A percentile compares a stretch with the other conserved stretches of the same genome.
phyloP scores from a whole-genome alignment of 2,329 filamentous ascomycete species.

The Colletotrichum paranaense region DNA sequence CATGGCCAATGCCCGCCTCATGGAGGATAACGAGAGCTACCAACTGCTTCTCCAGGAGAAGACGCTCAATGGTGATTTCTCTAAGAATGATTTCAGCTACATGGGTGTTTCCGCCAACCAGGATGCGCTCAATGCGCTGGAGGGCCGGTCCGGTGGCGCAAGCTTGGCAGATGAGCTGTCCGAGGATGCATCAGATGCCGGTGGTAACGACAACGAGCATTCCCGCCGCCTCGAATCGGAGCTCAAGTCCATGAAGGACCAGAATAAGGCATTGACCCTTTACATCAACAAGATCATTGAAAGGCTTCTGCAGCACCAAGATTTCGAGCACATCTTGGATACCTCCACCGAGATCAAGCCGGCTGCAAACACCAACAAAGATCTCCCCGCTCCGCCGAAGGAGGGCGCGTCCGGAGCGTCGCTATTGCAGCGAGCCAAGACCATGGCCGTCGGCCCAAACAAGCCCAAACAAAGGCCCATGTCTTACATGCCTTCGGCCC shows the following conservation, averaged over 20 bases:
- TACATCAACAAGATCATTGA: constrained; percentile 99
- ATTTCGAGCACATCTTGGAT: constrained; percentile 93
- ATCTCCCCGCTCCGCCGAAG: constrained; percentile 81
- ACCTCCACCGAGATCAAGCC: constrained; percentile 65
- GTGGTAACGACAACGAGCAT: constrained; percentile 69
- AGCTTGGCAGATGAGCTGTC: constrained; percentile 91
- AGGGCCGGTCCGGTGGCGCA: constrained; percentile 62
- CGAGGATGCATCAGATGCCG: constrained; percentile 67
- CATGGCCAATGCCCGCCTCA: constrained; percentile 93
- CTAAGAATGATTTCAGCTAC: constrained; percentile 83
- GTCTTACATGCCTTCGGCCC: constrained; percentile 62
- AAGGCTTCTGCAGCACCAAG: constrained; percentile 90
- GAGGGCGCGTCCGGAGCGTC: constrained; percentile 58
- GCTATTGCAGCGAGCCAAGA: constrained; percentile 71
- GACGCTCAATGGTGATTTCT: constrained; percentile 94
- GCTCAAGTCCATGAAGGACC: constrained; percentile 83
- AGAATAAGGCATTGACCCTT: constrained; percentile 96
- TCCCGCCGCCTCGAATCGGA: constrained; percentile 81
- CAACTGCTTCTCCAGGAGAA: constrained; percentile 94
- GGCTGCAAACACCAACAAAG: constrained; percentile 76
- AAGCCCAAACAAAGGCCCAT: constrained; percentile 66
- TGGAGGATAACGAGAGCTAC: constrained; percentile 99
- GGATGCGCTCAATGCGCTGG: constrained; percentile 72
- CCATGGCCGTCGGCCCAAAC: constrained; percentile 61
- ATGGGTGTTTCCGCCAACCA: constrained; percentile 69